Evolutionary conservation across 2,329 filamentous ascomycete genomes (phyloP).

Genomic region (Diaporthe velutina): DNA sequence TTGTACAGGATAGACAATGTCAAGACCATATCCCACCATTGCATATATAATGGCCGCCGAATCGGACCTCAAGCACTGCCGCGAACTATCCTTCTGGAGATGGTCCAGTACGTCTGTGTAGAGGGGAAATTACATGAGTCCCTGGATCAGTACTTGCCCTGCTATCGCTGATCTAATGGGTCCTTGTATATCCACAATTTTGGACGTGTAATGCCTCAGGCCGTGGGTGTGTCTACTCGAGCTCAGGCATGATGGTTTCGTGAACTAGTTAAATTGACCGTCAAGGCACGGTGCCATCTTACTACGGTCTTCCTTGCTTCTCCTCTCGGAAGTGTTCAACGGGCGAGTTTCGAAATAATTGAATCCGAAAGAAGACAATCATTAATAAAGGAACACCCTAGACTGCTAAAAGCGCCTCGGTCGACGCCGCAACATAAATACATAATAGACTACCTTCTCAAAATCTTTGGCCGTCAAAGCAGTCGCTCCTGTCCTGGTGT

Average conservation of each 20-base stretch:
- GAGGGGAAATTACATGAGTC: neutral
- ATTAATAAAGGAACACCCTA: constrained; percentile 24
- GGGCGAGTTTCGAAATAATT: neutral
- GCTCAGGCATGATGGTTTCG: neutral
- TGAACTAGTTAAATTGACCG: neutral
- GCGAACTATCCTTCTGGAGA: no score
- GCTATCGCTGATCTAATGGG: neutral
- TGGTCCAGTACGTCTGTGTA: neutral
- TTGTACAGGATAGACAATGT: neutral
- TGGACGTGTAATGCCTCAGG: no score
- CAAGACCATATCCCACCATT: neutral
- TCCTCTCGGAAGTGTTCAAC: neutral
- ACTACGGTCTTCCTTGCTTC: neutral
- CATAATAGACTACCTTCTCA: constrained; percentile 17
- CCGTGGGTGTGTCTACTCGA: neutral
- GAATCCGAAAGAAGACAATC: constrained; percentile 1
- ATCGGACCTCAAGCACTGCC: neutral
- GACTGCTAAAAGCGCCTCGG: constrained; percentile 5
- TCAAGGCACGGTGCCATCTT: neutral
- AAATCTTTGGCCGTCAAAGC: constrained; percentile 5
- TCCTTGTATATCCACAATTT: neutral
- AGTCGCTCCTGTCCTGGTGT: neutral
- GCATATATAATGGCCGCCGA: neutral
- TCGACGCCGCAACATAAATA: constrained; percentile 24
- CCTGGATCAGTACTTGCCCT: neutral